A percentile compares a stretch with the other conserved stretches of the same genome.
Conservation (phyloP, 805 yeast species). For the Danielozyma ontarioensis region DNA sequence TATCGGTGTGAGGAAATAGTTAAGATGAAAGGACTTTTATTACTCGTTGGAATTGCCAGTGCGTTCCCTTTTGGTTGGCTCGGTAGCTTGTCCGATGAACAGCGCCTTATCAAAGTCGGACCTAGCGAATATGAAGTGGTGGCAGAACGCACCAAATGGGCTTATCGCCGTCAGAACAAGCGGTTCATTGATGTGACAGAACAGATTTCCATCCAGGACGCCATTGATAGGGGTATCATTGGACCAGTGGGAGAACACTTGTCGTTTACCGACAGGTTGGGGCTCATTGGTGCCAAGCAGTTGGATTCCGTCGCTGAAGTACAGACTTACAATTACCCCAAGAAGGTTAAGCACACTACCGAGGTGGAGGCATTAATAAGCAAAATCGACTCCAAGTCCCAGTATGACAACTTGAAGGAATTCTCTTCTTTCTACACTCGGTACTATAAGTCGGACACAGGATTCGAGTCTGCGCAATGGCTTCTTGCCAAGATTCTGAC, state of each 20-base stretch:
- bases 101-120: slow-evolving; percentile 30
- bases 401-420: slow-evolving; percentile 51
- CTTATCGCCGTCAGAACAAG: slow-evolving; percentile 37
- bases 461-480: slow-evolving; percentile 70
- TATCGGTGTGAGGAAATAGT: too few species aligned
- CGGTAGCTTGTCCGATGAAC: slow-evolving; percentile 1
- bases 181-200: slow-evolving; percentile 64
- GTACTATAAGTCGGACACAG: slow-evolving; percentile 69
- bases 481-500: slow-evolving; percentile 45
- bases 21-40: not conserved
- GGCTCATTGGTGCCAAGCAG: slow-evolving; percentile 22
- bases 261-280: slow-evolving; percentile 9
- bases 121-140: slow-evolving; percentile 26
- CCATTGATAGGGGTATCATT: slow-evolving; percentile 22
- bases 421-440: slow-evolving; percentile 72
- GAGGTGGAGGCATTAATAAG: slow-evolving; percentile 37
- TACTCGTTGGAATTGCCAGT: not conserved
- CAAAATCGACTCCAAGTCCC: slow-evolving; percentile 40
- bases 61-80: not conserved
- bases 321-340: slow-evolving; percentile 50
- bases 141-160: slow-evolving; percentile 32
- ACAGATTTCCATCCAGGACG: slow-evolving; percentile 32
- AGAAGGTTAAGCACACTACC: slow-evolving; percentile 25
- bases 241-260: slow-evolving; percentile 6
- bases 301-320: slow-evolving; percentile 10